These are phyloP conservation scores for Macaranga tanarius DNA, from an alignment of 441 rosid genomes.

Conservation along the genomic window DNA sequence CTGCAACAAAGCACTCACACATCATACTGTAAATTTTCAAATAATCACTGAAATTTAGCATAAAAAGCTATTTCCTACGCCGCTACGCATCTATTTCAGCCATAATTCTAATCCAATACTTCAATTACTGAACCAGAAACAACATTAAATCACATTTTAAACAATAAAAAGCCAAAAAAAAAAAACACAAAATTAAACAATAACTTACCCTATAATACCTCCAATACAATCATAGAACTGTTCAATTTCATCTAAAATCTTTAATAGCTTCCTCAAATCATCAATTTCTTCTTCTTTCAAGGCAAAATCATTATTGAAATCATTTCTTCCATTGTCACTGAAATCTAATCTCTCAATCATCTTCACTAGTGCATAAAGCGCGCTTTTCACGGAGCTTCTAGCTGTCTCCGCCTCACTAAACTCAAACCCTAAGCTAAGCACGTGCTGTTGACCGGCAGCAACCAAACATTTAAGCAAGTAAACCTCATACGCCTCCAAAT, in stretches of 20 bases:
- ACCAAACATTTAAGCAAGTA: slow-evolving; percentile 69
- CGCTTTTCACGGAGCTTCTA: slow-evolving; percentile 54
- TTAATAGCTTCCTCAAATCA: slow-evolving; percentile 54
- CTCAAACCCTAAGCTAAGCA: slow-evolving; percentile 40
- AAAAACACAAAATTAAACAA: neutral
- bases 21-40: neutral
- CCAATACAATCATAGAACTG: slow-evolving; percentile 86
- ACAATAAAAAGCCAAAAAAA: neutral
- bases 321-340: slow-evolving; percentile 27
- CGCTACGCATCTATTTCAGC: too few relatives aligned
- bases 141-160: neutral
- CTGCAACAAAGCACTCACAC: slow-evolving; percentile 39
- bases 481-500: slow-evolving; percentile 47
- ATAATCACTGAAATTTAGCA: too few relatives aligned
- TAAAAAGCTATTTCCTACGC: too few relatives aligned
- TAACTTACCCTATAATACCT: slow-evolving; percentile 80
- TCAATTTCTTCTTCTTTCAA: slow-evolving; percentile 42
- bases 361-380: slow-evolving; percentile 63
- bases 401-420: slow-evolving; percentile 31
- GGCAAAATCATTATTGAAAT: slow-evolving; percentile 24
- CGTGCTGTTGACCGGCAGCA: slow-evolving; percentile 85
- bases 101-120: too few relatives aligned
- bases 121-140: neutral
- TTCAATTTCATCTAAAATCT: slow-evolving; percentile 59
- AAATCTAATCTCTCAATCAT: slow-evolving; percentile 71